A percentile compares a stretch with the other conserved stretches of the same genome.
Conservation (phyloP, 352 stramenopile genomes). For the Phytophthora sansomeana region DNA sequence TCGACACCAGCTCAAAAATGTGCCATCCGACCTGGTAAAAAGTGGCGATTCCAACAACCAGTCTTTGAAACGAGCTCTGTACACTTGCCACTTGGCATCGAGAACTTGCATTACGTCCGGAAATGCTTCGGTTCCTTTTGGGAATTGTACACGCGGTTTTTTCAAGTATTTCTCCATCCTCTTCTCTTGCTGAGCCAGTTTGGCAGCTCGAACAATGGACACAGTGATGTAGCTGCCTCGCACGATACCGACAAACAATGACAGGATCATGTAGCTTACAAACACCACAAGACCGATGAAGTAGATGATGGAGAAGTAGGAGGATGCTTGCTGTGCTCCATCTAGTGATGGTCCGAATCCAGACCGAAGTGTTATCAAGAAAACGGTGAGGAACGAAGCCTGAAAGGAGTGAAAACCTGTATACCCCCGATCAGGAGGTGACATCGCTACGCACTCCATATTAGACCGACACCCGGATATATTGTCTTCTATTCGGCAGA, state of each 20-base stretch:
- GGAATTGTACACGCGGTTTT: slow-evolving; percentile 64
- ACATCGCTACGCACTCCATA: slow-evolving; percentile 65
- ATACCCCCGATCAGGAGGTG: slow-evolving; percentile 72
- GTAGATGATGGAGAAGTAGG: slow-evolving; percentile 80
- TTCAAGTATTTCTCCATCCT: slow-evolving; percentile 51
- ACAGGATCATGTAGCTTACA: slow-evolving; percentile 88
- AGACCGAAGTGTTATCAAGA: slow-evolving; percentile 77
- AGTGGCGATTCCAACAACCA: slow-evolving; percentile 55
- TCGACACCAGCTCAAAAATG: slow-evolving; percentile 65
- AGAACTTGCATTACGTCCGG: slow-evolving; percentile 66
- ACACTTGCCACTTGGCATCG: slow-evolving; percentile 45
- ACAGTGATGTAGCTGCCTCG: slow-evolving; percentile 80
- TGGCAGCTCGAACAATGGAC: slow-evolving; percentile 49
- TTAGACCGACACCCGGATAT: slow-evolving; percentile 38
- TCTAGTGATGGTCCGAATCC: slow-evolving; percentile 85
- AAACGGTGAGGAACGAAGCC: slow-evolving; percentile 82
- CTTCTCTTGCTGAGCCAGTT: slow-evolving; percentile 40
- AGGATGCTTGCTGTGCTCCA: slow-evolving; percentile 73
- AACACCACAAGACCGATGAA: slow-evolving; percentile 87
- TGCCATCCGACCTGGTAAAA: slow-evolving; percentile 64
- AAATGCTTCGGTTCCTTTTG: slow-evolving; percentile 60
- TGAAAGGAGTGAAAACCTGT: slow-evolving; percentile 89
- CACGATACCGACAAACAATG: slow-evolving; percentile 86
- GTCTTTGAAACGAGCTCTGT: slow-evolving; percentile 19
- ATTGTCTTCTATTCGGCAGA: slow-evolving; percentile 48